Conservation (phyloP, 1,139 yeast genomes). For the Debaryomycetaceae sp. region DNA sequence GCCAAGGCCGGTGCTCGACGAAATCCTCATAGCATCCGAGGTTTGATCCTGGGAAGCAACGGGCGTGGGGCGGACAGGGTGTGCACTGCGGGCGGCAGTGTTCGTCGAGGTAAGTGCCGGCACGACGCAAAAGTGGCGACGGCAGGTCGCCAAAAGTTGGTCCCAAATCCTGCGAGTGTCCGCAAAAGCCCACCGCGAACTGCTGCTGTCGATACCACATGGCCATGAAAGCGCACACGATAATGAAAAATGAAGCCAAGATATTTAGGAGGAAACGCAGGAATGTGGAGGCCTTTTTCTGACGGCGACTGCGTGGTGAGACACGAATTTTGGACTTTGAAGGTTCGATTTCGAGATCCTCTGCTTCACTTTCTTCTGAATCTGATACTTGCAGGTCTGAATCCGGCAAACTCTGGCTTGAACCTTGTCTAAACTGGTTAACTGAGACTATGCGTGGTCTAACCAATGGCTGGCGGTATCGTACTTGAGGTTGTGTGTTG, state of each 20-base stretch:
- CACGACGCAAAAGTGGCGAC: slow-evolving; percentile 9
- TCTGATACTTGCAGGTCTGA: background rate
- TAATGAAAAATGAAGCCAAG: slow-evolving; percentile 18
- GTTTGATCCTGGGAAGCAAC: slow-evolving; percentile 51
- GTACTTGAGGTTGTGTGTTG: no score
- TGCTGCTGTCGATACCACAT: slow-evolving; percentile 59
- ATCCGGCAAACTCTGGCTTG: no score
- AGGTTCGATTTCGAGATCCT: background rate
- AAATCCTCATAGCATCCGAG: slow-evolving; percentile 65
- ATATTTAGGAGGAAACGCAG: slow-evolving; percentile 2
- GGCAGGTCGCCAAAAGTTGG: slow-evolving; percentile 20
- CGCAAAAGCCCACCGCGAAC: slow-evolving; percentile 56
- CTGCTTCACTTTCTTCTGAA: background rate
- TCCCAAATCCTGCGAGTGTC: slow-evolving; percentile 33
- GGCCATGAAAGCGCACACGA: slow-evolving; percentile 21
- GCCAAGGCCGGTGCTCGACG: slow-evolving; percentile 44
- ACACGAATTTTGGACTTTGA: background rate
- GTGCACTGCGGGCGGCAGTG: slow-evolving; percentile 52
- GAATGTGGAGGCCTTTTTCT: slow-evolving; percentile 1
- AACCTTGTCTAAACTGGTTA: no score
- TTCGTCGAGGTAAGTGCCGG: slow-evolving; percentile 24
- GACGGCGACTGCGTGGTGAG: background rate
- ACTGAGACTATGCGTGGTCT: no score
- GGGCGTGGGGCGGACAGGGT: slow-evolving; percentile 74
- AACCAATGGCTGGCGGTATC: no score